phyloP scores from a whole-genome alignment of 306 rosid species.

The Lotus japonicus region DNA sequence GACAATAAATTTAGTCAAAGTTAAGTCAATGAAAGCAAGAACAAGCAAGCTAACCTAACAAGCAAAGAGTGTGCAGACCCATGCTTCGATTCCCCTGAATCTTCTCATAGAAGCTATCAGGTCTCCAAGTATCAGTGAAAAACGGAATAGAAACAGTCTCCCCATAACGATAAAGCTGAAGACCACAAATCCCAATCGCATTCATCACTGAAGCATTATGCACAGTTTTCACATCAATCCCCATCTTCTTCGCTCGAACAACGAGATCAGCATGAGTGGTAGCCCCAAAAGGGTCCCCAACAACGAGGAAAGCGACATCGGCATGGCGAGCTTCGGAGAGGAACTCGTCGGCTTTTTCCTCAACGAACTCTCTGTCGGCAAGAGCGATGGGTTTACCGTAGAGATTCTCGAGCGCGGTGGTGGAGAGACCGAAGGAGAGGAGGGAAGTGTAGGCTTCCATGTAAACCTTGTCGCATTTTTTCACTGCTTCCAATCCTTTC shows the following conservation, averaged over 20 bases:
- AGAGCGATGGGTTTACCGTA: constrained; percentile 63
- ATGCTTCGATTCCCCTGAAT: constrained; percentile 55
- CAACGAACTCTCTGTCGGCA: constrained; percentile 89
- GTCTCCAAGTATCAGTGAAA: constrained; percentile 80
- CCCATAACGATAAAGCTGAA: constrained; percentile 82
- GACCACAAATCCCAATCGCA: constrained; percentile 81
- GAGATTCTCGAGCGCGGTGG: constrained; percentile 58
- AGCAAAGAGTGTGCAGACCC: constrained; percentile 54
- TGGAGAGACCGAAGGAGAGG: constrained; percentile 78
- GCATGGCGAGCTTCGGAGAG: constrained; percentile 32
- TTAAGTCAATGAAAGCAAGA: neutral
- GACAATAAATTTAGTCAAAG: no score
- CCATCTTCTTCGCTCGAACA: constrained; percentile 80
- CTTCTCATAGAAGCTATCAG: constrained; percentile 87
- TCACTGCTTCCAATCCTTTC: constrained; percentile 82
- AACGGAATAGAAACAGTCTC: constrained; percentile 59
- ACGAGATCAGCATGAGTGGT: constrained; percentile 79
- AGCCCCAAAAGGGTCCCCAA: constrained; percentile 60
- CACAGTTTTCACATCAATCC: constrained; percentile 59
- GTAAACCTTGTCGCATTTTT: constrained; percentile 53
- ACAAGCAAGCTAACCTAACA: constrained; percentile 51
- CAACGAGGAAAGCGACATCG: constrained; percentile 42
- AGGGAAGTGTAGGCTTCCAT: constrained; percentile 93
- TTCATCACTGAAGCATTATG: constrained; percentile 80
- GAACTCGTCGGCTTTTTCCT: constrained; percentile 53